A percentile compares a stretch with the other conserved stretches of the same genome.
Evolutionary conservation across 1,284 basidiomycete genomes (phyloP).

Genomic region (Pseudomicrostroma phylloplanum): DNA sequence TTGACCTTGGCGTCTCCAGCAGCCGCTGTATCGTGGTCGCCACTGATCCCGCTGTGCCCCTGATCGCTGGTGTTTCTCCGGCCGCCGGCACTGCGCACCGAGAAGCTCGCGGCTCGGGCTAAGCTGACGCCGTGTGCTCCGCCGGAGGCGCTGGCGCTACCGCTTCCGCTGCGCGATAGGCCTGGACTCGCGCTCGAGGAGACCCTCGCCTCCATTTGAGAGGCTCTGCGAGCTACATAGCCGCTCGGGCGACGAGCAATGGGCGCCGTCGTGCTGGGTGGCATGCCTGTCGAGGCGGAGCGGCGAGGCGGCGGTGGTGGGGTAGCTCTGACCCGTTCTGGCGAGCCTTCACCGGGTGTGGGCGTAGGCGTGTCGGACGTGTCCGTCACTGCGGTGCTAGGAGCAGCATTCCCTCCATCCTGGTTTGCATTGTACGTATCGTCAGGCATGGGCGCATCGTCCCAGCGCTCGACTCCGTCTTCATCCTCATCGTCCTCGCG

Average conservation of each 20-base stretch:
- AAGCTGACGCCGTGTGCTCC: constrained; percentile 1
- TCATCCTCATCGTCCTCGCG: not conserved
- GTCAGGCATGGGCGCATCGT: constrained; percentile 6
- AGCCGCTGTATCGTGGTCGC: constrained; percentile 59
- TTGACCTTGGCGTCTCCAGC: not conserved
- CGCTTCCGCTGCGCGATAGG: not conserved
- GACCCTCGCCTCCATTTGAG: not conserved
- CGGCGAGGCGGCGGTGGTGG: constrained; percentile 1
- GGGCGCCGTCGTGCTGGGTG: constrained; percentile 1
- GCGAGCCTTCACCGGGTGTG: not conserved
- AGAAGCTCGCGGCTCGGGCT: constrained; percentile 8
- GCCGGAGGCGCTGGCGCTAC: not conserved
- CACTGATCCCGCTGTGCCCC: constrained; percentile 63
- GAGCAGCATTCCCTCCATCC: not conserved
- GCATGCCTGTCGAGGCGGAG: not conserved
- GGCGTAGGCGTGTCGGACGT: constrained; percentile 1
- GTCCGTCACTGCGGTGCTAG: not conserved
- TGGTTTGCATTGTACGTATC: not conserved
- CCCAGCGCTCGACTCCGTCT: not conserved
- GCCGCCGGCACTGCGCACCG: not conserved
- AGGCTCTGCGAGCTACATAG: constrained; percentile 4
- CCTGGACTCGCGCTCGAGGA: not conserved
- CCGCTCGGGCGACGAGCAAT: constrained; percentile 4
- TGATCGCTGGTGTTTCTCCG: constrained; percentile 50
- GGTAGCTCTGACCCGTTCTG: not conserved